Base-by-base conservation (phyloP, 257 asterid genomes). In the Knoxia roxburghii region DNA sequence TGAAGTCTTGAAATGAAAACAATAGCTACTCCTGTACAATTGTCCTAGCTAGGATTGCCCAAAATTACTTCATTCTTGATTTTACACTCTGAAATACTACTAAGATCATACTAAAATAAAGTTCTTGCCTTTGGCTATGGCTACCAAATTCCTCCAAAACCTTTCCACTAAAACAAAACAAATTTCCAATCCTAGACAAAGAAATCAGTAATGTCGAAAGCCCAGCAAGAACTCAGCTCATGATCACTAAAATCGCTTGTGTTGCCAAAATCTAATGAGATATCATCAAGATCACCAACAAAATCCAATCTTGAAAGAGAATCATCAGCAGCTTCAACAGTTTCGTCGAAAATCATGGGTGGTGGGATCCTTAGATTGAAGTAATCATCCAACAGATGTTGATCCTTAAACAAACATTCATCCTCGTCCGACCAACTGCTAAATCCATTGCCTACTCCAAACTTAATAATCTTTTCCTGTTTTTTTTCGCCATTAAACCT, bases 121-220 rank as follows among this genome's bases (percentile, higher is more conserved):
- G n/a, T n/a, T n/a, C n/a, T n/a, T n/a, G n/a, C n/a, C n/a, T n/a
- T n/a, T n/a, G n/a, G n/a, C n/a, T n/a, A n/a, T n/a, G n/a, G n/a
- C n/a, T n/a, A n/a, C n/a, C n/a, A n/a, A n/a, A n/a, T n/a, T n/a
- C n/a, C n/a, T n/a, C n/a, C n/a, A n/a, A n/a, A n/a, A n/a, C n/a
- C n/a, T n/a, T n/a, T n/a, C n/a, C n/a, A n/a, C n/a, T n/a, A n/a
- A n/a, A n/a, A n/a, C n/a, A n/a, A n/a, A n/a, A n/a, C n/a, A n/a
- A n/a, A n/a, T n/a, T n/a, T n/a, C n/a, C n/a, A n/a, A n/a, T n/a
- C n/a, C n/a, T n/a, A n/a, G n/a, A n/a, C 64, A 0, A 79, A 70
- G 30, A 76, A 76, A 37, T 77, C 86, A 75, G 68, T 59, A 18
- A 82, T 72, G 63, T 89, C 91, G 75, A 82, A 77, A 20, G 61